phyloP scores from a whole-genome alignment of 2,329 filamentous ascomycete species.

The Atkinsonella texensis region DNA sequence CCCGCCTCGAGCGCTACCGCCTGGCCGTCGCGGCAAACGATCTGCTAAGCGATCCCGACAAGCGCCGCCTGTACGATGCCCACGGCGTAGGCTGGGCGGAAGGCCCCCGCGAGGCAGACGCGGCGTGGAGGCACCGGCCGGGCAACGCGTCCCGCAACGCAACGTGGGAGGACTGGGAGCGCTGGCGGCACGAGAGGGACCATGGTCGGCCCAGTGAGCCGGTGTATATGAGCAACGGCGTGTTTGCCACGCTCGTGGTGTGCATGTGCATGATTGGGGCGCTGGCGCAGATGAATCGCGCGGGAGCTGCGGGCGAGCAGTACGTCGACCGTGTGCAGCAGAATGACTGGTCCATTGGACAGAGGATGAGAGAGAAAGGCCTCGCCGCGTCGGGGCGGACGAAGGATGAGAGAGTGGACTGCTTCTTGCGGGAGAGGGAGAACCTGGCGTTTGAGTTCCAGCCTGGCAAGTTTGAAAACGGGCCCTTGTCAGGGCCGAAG shows the following conservation, averaged over 20 bases:
- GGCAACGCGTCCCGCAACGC: constrained; percentile 55
- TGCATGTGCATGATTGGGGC: constrained; percentile 57
- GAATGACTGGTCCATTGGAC: constrained; percentile 52
- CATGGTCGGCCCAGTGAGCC: constrained; percentile 32
- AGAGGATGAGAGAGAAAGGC: constrained; percentile 42
- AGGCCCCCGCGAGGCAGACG: constrained; percentile 31
- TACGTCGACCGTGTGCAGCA: constrained; percentile 56
- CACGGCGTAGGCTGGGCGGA: constrained; percentile 71
- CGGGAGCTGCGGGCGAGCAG: constrained; percentile 47
- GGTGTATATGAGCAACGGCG: constrained; percentile 63
- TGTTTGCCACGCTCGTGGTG: constrained; percentile 60
- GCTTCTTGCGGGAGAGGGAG: constrained; percentile 65
- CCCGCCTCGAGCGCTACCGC: constrained; percentile 77
- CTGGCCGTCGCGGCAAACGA: constrained; percentile 80
- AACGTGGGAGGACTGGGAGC: constrained; percentile 97
- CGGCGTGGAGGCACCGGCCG: constrained; percentile 35
- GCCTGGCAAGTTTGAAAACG: constrained; percentile 19
- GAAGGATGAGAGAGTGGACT: constrained; percentile 58
- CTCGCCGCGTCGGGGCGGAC: constrained; percentile 38
- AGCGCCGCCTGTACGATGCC: constrained; percentile 69
- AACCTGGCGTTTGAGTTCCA: constrained; percentile 22
- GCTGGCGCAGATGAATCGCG: constrained; percentile 59
- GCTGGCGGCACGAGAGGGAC: constrained; percentile 50
- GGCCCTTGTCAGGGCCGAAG: constrained; percentile 6
- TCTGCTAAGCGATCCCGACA: constrained; percentile 70